Evolutionary conservation across 2,329 filamentous ascomycete species (phyloP), one percentile per base, ranked within the genome.

Genomic region (Neocucurbitaria cava): DNA sequence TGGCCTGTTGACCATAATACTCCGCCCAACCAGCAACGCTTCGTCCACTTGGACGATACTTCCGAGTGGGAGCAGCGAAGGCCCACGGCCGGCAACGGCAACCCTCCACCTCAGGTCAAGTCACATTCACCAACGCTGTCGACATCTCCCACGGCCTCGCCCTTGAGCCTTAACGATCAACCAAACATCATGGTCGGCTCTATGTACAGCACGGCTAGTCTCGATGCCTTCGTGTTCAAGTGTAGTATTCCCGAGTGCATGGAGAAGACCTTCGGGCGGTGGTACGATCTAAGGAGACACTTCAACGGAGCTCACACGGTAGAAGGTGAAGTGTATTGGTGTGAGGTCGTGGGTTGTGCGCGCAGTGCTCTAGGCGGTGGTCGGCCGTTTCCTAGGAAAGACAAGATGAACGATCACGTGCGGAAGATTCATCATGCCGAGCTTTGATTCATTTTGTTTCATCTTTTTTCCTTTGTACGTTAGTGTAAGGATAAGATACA

Each of bases 201-300:
- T 20, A 30, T 39, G 21, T 35, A 35, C 28, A 13, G 38, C 18
- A 35, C 30, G 1, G 9, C n/a, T 10, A 28, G 13, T 24, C 40
- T n/a, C n/a, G 5, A 21, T 3, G 38, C 11, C 6, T 44, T 33
- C 10, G 9, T 30, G 3, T 41, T 42, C 28, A 35, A 42, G 28
- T 47, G 38, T 21, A 36, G 17, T 15, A 10, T 13, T 5, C 38
- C 44, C 4, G 8, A 21, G 17, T 46, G 49, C 39, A 28, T 28
- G 3, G 24, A 26, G 5, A 43, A 13, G 4, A 33, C 42, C 1
- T 52, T 40, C 20, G 18, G 6, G 23, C 33, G 46, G 11, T 47
- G 23, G 20, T 31, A 43, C 2, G 44, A 54, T 18, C 49, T 54
- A 18, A 26, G 44, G 8, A 23, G 45, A 8, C 52, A 58, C 15